Percentiles rank a stretch among this genome's conserved stretches.
These are phyloP conservation scores for Berkeleyomyces basicola DNA, from an alignment of 2,329 filamentous ascomycete genomes.

Conservation along the genomic window DNA sequence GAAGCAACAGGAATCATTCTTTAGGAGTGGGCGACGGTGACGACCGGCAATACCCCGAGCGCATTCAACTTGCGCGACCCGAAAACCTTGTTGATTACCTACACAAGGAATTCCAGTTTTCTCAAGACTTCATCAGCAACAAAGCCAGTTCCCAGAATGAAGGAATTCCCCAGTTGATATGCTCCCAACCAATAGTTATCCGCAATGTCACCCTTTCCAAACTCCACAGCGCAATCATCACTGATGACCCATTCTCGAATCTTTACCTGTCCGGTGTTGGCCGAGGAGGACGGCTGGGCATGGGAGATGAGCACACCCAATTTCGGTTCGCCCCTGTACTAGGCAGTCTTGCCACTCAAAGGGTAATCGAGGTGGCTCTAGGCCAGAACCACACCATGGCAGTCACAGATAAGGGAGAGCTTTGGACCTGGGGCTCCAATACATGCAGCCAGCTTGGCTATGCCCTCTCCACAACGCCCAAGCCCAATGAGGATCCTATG, in stretches of 20 bases:
- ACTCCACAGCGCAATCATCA: conserved; percentile 76
- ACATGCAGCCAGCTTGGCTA: conserved; percentile 77
- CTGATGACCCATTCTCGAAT: conserved; percentile 74
- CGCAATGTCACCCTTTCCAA: conserved; percentile 81
- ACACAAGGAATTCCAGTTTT: conserved; percentile 41
- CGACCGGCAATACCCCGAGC: conserved; percentile 84
- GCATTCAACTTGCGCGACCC: conserved; percentile 59
- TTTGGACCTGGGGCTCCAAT: conserved; percentile 92
- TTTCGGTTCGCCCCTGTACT: conserved; percentile 77
- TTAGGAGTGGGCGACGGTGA: conserved; percentile 91
- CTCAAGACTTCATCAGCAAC: background rate
- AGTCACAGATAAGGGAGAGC: conserved; percentile 67
- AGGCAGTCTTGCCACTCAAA: conserved; percentile 57
- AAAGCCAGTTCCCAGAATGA: conserved; percentile 18
- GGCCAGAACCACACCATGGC: conserved; percentile 87
- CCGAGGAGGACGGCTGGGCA: conserved; percentile 72
- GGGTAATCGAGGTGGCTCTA: conserved; percentile 60
- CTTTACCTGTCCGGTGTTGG: conserved; percentile 88
- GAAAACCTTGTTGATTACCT: conserved; percentile 60
- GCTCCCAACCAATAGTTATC: conserved; percentile 55
- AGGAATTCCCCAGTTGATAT: conserved; percentile 56
- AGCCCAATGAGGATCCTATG: conserved; percentile 68
- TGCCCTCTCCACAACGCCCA: conserved; percentile 45
- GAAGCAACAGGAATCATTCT: conserved; percentile 89
- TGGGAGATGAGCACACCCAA: conserved; percentile 76